These are phyloP conservation scores for Chaetomium sp. DNA, from an alignment of 2,329 filamentous ascomycete genomes.

Conservation along the genomic window DNA sequence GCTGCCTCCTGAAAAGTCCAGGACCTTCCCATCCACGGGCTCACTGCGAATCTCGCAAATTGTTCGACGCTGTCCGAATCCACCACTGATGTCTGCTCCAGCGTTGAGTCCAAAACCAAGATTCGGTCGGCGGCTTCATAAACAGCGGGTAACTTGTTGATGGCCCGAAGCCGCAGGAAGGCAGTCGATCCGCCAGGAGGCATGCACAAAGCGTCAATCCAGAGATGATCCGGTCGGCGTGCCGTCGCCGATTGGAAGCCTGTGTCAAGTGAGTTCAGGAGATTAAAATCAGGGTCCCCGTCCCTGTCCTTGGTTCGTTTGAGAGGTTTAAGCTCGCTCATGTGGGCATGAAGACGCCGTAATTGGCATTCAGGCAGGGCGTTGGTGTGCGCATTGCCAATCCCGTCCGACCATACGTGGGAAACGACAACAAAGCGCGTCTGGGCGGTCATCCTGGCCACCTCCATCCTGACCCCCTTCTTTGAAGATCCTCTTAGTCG, in stretches of 20 bases:
- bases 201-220: conserved; percentile 34
- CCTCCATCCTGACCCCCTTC: conserved; percentile 24
- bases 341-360: conserved; percentile 26
- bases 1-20: conserved; percentile 32
- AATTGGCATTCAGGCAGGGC: conserved; percentile 32
- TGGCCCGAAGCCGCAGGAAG: conserved; percentile 27
- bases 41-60: conserved; percentile 29
- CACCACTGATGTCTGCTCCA: conserved; percentile 27
- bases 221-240: conserved; percentile 28
- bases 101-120: conserved; percentile 27
- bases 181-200: conserved; percentile 22
- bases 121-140: conserved; percentile 31
- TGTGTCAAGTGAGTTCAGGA: conserved; percentile 28
- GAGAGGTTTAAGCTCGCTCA: conserved; percentile 25
- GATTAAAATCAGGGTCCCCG: conserved; percentile 21
- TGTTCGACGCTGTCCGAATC: conserved; percentile 29
- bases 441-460: conserved; percentile 26
- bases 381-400: conserved; percentile 31
- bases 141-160: conserved; percentile 32
- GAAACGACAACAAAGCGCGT: conserved; percentile 30
- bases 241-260: conserved; percentile 26
- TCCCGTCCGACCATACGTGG: conserved; percentile 31
- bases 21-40: conserved; percentile 30
- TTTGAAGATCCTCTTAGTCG: conserved; percentile 21
- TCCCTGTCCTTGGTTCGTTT: conserved; percentile 1